These are phyloP conservation scores for Euphrasia arctica DNA, from an alignment of 305 asterid genomes.

Conservation along the genomic window DNA sequence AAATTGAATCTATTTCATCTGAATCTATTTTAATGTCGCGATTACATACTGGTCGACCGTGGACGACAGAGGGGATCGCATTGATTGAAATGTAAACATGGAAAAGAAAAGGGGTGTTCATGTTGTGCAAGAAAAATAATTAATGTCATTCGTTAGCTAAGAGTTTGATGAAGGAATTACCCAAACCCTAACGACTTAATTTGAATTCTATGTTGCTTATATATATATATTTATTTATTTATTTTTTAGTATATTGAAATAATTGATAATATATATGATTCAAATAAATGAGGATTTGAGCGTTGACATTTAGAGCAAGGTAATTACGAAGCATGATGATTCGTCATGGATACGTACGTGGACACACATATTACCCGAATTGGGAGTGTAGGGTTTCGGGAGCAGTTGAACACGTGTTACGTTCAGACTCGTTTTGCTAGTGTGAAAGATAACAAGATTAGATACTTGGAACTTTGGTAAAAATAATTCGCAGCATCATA, in stretches of 20 bases:
- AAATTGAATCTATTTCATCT: too few relatives aligned
- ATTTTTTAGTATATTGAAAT: too few relatives aligned
- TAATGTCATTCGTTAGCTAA: slow-evolving; percentile 39
- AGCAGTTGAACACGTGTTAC: slow-evolving; percentile 43
- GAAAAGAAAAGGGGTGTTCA: slow-evolving; percentile 1
- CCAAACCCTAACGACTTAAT: slow-evolving; percentile 52
- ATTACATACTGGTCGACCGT: too few relatives aligned
- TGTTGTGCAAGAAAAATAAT: slow-evolving; percentile 28
- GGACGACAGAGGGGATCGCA: not conserved
- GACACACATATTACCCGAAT: slow-evolving; percentile 11
- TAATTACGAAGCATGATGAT: not conserved
- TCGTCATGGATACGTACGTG: slow-evolving; percentile 7
- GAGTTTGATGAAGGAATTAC: slow-evolving; percentile 50
- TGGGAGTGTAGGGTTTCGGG: slow-evolving; percentile 22
- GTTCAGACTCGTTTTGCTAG: slow-evolving; percentile 4
- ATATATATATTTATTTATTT: too few relatives aligned
- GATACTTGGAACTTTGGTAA: not conserved
- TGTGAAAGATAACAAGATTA: not conserved
- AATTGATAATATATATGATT: too few relatives aligned
- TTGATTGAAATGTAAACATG: not conserved
- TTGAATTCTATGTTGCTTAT: slow-evolving; percentile 26
- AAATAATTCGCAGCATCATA: too few relatives aligned
- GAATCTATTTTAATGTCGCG: too few relatives aligned
- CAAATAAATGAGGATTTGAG: not conserved
- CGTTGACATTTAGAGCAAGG: not conserved